Evolutionary conservation across 1,284 basidiomycete species (phyloP).

Genomic region (Abortiporus biennis): DNA sequence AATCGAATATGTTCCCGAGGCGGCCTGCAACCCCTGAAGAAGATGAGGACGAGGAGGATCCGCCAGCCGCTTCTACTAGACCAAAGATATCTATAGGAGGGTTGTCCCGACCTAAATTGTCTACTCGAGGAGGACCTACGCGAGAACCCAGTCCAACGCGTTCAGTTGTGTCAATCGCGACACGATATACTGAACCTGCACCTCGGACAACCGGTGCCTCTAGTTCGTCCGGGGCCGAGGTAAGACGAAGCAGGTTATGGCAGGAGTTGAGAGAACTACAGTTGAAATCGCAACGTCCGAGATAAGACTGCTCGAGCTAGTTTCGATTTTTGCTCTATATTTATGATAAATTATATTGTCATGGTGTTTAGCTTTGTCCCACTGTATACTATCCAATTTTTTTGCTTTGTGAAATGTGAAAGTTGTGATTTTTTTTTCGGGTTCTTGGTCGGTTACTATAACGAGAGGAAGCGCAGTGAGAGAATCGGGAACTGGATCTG

Average conservation of each 20-base stretch:
- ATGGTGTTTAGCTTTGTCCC: too few relatives aligned
- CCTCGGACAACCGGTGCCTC: slow-evolving; percentile 11
- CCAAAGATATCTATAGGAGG: too few relatives aligned
- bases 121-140: slow-evolving; percentile 15
- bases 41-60: slow-evolving; percentile 8
- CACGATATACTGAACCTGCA: slow-evolving; percentile 23
- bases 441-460: not conserved
- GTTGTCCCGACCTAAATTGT: slow-evolving; percentile 16
- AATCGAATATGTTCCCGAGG: too few relatives aligned
- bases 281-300: too few relatives aligned
- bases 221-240: slow-evolving; percentile 20
- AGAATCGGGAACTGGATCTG: slow-evolving; percentile 1
- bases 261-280: slow-evolving; percentile 47
- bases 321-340: too few relatives aligned
- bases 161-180: slow-evolving; percentile 28
- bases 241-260: slow-evolving; percentile 46
- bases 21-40: too few relatives aligned
- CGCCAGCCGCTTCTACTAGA: too few relatives aligned
- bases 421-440: too few relatives aligned
- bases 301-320: too few relatives aligned
- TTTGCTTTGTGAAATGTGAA: too few relatives aligned
- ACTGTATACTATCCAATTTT: too few relatives aligned
- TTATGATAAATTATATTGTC: too few relatives aligned
- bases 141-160: slow-evolving; percentile 28
- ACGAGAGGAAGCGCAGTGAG: not conserved